Base-by-base conservation (phyloP, 2,329 filamentous ascomycete genomes). In the Ceratocystis papillata region DNA sequence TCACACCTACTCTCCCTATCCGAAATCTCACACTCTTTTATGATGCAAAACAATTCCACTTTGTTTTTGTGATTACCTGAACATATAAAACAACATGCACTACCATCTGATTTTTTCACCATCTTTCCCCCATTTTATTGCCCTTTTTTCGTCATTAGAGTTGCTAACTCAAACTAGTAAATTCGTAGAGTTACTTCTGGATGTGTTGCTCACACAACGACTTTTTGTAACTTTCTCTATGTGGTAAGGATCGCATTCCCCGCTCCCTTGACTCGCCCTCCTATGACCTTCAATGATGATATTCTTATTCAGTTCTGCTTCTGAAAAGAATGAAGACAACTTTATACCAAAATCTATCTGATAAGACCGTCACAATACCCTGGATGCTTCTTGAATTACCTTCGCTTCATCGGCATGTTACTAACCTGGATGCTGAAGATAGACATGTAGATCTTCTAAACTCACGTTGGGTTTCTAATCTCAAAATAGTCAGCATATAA, bases 271-370 rank as follows among this genome's bases (percentile, higher is more conserved):
- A 15, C 53, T 22, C 12, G 12, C 20, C 1, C 12, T 6, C 45
- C 53, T 62, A 8, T 28, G 41, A 33, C 33, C 62, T 76, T 80
- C 74, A 73, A 79, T 87, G 85, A 88, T 87, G 85, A 87, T 78
- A 84, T 78, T 77, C 71, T 70, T 76, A 77, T 78, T 79, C 85
- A 88, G 85, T 88, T 88, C 85, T 88, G 85, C 85, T 88, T 82
- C 85, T 87, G 85, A 88, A 83, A 73, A 74, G 71, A 76, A 77
- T 87, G 84, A 86, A 81, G 85, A 86, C 50, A 69, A 60, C 55
- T 75, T 78, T 78, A 80, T 84, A 86, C 84, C 83, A 87, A 79
- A 61, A 30, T 8, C 8, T 48, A 60, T 63, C 45, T 65, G 30
- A 48, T 48, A 6, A 7, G 45, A 30, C 53, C 17, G 45, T n/a